Conservation (phyloP, 371 early-diverging fungal genomes). For the Syncephalastrum racemosum region DNA sequence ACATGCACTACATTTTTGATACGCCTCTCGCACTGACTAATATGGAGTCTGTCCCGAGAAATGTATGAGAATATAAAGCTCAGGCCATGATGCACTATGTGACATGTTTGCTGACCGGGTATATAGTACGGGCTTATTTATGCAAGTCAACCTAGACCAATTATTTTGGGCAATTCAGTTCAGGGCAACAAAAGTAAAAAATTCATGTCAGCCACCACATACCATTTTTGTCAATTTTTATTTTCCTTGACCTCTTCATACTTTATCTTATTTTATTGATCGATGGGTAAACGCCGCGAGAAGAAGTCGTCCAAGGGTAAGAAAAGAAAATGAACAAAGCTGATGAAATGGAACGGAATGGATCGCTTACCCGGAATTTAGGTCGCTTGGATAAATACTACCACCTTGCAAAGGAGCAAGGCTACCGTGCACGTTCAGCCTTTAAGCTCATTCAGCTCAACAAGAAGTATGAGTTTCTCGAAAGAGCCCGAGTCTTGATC, state of each 20-base stretch:
- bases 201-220: no score
- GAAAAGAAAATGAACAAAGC: not conserved
- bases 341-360: not conserved
- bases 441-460: slow-evolving; percentile 99
- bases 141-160: no score
- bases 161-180: no score
- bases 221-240: slow-evolving; percentile 1
- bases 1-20: no score
- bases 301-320: slow-evolving; percentile 52
- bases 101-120: no score
- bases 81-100: no score
- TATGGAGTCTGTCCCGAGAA: no score
- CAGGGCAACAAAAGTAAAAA: no score
- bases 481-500: slow-evolving; percentile 87
- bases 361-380: slow-evolving; percentile 8
- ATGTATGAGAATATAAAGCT: no score
- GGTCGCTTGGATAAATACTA: slow-evolving; percentile 99
- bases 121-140: no score
- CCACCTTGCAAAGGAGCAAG: slow-evolving; percentile 99
- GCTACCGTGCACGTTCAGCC: slow-evolving; percentile 99
- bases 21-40: no score
- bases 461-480: slow-evolving; percentile 97
- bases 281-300: slow-evolving; percentile 47
- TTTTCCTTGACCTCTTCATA: slow-evolving; percentile 1
- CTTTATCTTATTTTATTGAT: no score